phyloP scores from a whole-genome alignment of 192 early-diverging fungal genomes.

The Coemansia erecta region DNA sequence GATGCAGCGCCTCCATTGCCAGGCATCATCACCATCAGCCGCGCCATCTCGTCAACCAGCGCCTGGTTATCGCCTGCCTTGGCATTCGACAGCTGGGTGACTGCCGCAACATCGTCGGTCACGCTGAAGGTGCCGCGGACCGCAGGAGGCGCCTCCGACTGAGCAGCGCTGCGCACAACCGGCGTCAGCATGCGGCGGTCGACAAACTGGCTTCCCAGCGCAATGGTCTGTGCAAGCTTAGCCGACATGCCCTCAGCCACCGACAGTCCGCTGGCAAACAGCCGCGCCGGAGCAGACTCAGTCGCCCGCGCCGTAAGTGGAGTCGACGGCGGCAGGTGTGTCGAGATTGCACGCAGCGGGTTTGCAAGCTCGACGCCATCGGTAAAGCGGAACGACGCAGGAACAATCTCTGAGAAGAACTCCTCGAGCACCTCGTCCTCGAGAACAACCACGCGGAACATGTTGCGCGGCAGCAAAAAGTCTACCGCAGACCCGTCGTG shows the following conservation, averaged over 20 bases:
- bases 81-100: constrained; percentile 15
- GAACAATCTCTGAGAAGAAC: constrained; percentile 68
- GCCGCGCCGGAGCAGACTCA: constrained; percentile 22
- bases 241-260: constrained; percentile 47
- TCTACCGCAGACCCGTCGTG: not conserved
- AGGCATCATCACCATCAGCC: constrained; percentile 19
- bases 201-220: constrained; percentile 51
- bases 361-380: constrained; percentile 50
- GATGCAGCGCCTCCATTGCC: not conserved
- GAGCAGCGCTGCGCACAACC: constrained; percentile 30
- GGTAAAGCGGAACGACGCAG: constrained; percentile 46
- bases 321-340: constrained; percentile 28
- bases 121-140: constrained; percentile 8
- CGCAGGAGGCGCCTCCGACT: constrained; percentile 1
- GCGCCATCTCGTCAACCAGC: constrained; percentile 29
- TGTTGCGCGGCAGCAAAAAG: constrained; percentile 40
- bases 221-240: constrained; percentile 47
- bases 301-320: constrained; percentile 25
- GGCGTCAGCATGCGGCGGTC: constrained; percentile 38
- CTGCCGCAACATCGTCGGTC: constrained; percentile 4
- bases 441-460: constrained; percentile 79
- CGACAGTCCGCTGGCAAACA: constrained; percentile 28
- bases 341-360: constrained; percentile 42
- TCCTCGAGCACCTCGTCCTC: constrained; percentile 81
- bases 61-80: constrained; percentile 7